These are phyloP conservation scores for Debaryomyces robertsiae DNA, from an alignment of 1,139 yeast genomes.

Conservation along the genomic window DNA sequence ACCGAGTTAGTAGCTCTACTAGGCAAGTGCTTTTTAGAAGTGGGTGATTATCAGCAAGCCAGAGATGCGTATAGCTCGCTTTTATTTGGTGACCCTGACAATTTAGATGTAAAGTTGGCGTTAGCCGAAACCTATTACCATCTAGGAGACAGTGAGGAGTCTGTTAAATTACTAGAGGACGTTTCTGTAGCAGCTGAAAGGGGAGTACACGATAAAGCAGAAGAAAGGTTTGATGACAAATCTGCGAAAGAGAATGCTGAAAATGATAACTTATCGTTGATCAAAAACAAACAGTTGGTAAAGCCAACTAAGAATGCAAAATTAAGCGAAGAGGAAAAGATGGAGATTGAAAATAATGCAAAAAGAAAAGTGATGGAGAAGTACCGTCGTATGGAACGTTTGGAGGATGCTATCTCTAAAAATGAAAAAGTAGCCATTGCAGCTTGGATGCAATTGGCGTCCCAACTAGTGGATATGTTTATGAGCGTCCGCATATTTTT, in stretches of 20 bases:
- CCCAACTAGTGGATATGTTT: constrained; percentile 81
- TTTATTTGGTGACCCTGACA: constrained; percentile 58
- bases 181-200: constrained; percentile 36
- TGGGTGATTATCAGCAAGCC: constrained; percentile 71
- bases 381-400: constrained; percentile 60
- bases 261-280: constrained; percentile 21
- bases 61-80: constrained; percentile 62
- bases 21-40: constrained; percentile 78
- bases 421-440: constrained; percentile 65
- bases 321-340: constrained; percentile 57
- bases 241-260: constrained; percentile 16
- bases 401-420: constrained; percentile 53
- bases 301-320: constrained; percentile 27
- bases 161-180: constrained; percentile 58
- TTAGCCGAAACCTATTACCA: constrained; percentile 81
- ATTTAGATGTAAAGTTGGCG: constrained; percentile 72
- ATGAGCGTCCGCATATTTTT: constrained; percentile 76
- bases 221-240: constrained; percentile 19
- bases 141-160: constrained; percentile 65
- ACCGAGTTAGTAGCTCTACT: constrained; percentile 60
- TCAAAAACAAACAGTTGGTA: constrained; percentile 26
- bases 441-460: constrained; percentile 84
- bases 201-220: constrained; percentile 19
- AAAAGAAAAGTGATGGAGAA: constrained; percentile 64
- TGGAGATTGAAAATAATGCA: constrained; percentile 60